phyloP scores from a whole-genome alignment of 371 early-diverging fungal genomes.

The Saksenaea oblongispora region DNA sequence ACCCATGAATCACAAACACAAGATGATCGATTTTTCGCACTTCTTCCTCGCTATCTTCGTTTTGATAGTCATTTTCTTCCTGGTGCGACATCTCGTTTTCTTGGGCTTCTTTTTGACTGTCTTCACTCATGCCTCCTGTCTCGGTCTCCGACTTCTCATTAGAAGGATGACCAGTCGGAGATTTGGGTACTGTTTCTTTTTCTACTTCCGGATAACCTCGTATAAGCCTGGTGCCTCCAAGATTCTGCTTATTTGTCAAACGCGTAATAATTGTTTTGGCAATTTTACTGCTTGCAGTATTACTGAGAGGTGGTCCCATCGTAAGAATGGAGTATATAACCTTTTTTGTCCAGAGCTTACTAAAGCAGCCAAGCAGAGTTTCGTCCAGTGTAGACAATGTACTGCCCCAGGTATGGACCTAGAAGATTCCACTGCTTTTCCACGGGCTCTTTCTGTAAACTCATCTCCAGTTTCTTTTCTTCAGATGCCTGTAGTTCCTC shows the following conservation, averaged over 20 bases:
- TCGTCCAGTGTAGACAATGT: slow-evolving; percentile 67
- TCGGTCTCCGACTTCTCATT: slow-evolving; percentile 1
- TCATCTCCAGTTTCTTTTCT: slow-evolving; percentile 36
- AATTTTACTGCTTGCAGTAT: slow-evolving; percentile 58
- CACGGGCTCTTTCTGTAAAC: slow-evolving; percentile 28
- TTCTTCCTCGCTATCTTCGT: slow-evolving; percentile 62
- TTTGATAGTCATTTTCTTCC: slow-evolving; percentile 61
- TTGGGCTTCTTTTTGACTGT: neutral
- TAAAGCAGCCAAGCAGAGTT: slow-evolving; percentile 68
- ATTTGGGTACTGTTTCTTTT: slow-evolving; percentile 13
- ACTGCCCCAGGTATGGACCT: slow-evolving; percentile 75
- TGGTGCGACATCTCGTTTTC: neutral
- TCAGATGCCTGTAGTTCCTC: slow-evolving; percentile 18
- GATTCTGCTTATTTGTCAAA: slow-evolving; percentile 58
- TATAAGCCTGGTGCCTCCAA: slow-evolving; percentile 71
- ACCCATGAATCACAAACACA: slow-evolving; percentile 81
- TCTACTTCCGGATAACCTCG: slow-evolving; percentile 80
- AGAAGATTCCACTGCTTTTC: slow-evolving; percentile 71
- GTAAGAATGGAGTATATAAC: neutral
- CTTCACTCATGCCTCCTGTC: slow-evolving; percentile 8
- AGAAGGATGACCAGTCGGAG: neutral
- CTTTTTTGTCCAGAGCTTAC: slow-evolving; percentile 29
- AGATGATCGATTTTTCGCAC: slow-evolving; percentile 75
- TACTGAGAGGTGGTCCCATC: slow-evolving; percentile 15
- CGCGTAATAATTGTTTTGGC: slow-evolving; percentile 70